A percentile compares a stretch with the other conserved stretches of the same genome.
These are phyloP conservation scores for Lipomyces kockii DNA, from an alignment of 805 yeast species.

Conservation along the genomic window DNA sequence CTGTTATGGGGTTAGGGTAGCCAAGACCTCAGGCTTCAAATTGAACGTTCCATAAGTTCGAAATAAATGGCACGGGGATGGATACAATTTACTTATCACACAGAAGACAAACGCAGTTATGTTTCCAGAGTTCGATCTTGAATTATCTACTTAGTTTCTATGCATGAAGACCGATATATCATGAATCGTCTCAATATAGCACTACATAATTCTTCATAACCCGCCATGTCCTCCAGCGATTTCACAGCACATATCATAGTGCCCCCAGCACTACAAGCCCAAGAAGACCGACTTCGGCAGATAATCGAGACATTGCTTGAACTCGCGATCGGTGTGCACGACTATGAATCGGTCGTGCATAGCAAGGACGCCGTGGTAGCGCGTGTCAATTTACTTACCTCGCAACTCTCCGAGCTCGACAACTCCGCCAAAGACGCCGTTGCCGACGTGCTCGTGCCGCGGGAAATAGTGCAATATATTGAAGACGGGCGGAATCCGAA, in stretches of 20 bases:
- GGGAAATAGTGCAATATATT: constrained; percentile 86
- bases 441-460: constrained; percentile 52
- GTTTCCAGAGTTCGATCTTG: too few relatives aligned
- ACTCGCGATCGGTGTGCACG: constrained; percentile 89
- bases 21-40: too few relatives aligned
- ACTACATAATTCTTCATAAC: not conserved
- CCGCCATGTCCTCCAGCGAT: constrained; percentile 20
- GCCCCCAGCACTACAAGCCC: constrained; percentile 28
- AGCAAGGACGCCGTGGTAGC: constrained; percentile 63
- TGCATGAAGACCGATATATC: not conserved
- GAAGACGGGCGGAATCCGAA: constrained; percentile 98
- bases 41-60: too few relatives aligned
- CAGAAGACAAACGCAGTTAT: too few relatives aligned
- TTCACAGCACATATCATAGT: constrained; percentile 15
- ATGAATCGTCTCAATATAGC: not conserved
- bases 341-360: constrained; percentile 85
- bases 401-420: constrained; percentile 26
- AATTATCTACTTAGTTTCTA: not conserved
- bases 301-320: constrained; percentile 83
- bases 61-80: too few relatives aligned
- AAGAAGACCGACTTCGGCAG: constrained; percentile 51
- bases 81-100: too few relatives aligned
- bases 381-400: constrained; percentile 37
- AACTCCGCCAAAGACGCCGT: constrained; percentile 23
- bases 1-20: not conserved